phyloP scores from a whole-genome alignment of 2,329 filamentous ascomycete genomes.

The Fusarium sp. region DNA sequence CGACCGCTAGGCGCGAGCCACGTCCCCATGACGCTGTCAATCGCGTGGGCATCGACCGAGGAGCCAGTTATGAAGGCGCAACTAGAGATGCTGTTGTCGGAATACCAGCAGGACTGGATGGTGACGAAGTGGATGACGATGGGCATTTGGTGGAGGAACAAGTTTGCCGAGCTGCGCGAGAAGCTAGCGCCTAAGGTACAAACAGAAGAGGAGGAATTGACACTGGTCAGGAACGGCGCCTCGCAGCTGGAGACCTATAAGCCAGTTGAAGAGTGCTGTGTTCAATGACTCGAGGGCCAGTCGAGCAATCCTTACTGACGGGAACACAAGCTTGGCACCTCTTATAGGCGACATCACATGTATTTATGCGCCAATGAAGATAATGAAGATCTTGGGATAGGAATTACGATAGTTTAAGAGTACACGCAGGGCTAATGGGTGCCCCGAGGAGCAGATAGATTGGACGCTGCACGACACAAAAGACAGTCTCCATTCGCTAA shows the following conservation, averaged over 20 bases:
- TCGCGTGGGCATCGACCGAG: constrained; percentile 39
- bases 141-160: constrained; percentile 37
- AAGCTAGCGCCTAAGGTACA: constrained; percentile 18
- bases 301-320: too few relatives aligned
- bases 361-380: not conserved
- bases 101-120: constrained; percentile 38
- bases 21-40: constrained; percentile 27
- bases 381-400: not conserved
- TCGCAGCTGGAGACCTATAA: not conserved
- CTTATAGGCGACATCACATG: not conserved
- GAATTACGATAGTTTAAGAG: not conserved
- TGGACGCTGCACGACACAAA: not conserved
- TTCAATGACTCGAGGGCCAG: constrained; percentile 17
- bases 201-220: constrained; percentile 1
- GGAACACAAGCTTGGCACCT: too few relatives aligned
- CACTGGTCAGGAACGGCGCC: constrained; percentile 2
- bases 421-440: not conserved
- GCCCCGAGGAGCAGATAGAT: not conserved
- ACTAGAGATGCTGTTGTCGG: constrained; percentile 20
- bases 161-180: constrained; percentile 28
- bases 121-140: constrained; percentile 33
- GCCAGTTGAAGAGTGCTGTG: constrained; percentile 32
- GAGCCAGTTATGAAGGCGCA: constrained; percentile 29
- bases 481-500: constrained; percentile 6
- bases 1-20: constrained; percentile 36